Evolutionary conservation across 1,284 basidiomycete species (phyloP).

Genomic region (Tilletia caries): DNA sequence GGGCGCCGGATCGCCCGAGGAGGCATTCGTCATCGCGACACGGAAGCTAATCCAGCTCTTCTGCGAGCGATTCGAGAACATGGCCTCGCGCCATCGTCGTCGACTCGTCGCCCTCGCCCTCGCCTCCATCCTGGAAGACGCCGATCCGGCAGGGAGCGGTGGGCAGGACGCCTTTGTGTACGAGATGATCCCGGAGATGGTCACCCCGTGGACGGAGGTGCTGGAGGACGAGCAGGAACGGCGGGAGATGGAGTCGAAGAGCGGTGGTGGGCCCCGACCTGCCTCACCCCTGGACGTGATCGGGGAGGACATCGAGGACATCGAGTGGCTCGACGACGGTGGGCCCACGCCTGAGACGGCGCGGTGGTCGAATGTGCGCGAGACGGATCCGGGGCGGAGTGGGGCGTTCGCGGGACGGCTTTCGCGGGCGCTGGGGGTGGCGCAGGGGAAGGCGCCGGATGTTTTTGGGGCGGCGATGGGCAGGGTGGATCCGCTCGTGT

Average conservation of each 20-base stretch:
- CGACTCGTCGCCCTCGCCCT: constrained; percentile 41
- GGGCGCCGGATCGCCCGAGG: not conserved
- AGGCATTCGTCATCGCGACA: not conserved
- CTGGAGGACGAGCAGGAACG: constrained; percentile 38
- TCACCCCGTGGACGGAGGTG: constrained; percentile 46
- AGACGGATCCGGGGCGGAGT: constrained; percentile 32
- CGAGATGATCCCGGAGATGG: constrained; percentile 30
- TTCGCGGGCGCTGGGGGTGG: constrained; percentile 28
- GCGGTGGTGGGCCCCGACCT: constrained; percentile 17
- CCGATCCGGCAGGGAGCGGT: constrained; percentile 1
- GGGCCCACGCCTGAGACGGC: constrained; percentile 35
- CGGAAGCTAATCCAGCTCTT: constrained; percentile 14
- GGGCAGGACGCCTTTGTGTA: constrained; percentile 22
- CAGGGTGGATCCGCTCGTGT: constrained; percentile 42
- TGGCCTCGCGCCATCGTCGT: constrained; percentile 38
- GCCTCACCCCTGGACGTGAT: constrained; percentile 32
- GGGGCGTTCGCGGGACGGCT: constrained; percentile 32
- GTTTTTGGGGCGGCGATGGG: constrained; percentile 25
- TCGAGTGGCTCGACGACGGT: constrained; percentile 39
- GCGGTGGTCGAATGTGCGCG: constrained; percentile 26
- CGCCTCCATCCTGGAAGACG: constrained; percentile 25
- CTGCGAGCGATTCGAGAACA: constrained; percentile 40
- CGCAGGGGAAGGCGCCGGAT: constrained; percentile 24
- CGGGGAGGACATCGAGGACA: constrained; percentile 26
- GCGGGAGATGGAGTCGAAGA: not conserved